A percentile compares a stretch with the other conserved stretches of the same genome.
phyloP scores from a whole-genome alignment of 2,329 filamentous ascomycete genomes.

The Cladosporium sp. region DNA sequence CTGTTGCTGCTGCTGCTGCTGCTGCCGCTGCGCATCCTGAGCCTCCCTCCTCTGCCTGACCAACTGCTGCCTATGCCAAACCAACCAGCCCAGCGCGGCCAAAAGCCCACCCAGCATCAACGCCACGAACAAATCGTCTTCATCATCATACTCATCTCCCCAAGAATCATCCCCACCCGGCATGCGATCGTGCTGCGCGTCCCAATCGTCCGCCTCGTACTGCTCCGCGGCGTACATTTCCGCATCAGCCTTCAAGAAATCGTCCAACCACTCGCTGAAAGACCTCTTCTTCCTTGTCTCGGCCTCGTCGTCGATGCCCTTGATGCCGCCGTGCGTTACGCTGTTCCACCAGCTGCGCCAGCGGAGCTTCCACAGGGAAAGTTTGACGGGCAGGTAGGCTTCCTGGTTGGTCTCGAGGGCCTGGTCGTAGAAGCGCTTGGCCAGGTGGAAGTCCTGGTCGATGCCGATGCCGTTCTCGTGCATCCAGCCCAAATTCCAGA shows the following conservation, averaged over 20 bases:
- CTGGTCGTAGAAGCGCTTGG: constrained; percentile 93
- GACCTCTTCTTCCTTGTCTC: constrained; percentile 38
- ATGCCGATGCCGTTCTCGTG: constrained; percentile 94
- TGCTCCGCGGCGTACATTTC: constrained; percentile 47
- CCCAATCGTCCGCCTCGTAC: constrained; percentile 43
- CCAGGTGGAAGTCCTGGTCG: constrained; percentile 92
- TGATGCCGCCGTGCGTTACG: constrained; percentile 82
- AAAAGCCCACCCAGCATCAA: constrained; percentile 77
- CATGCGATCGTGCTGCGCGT: constrained; percentile 42
- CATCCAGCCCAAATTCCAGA: constrained; percentile 99
- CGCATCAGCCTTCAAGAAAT: constrained; percentile 66
- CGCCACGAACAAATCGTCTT: constrained; percentile 78
- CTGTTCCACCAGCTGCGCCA: constrained; percentile 91
- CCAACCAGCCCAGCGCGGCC: constrained; percentile 67
- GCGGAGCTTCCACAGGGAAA: constrained; percentile 82
- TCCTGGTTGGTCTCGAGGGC: constrained; percentile 86
- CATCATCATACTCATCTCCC: constrained; percentile 58
- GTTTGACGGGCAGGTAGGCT: constrained; percentile 86
- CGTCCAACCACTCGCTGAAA: constrained; percentile 78
- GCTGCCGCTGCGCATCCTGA: constrained; percentile 18
- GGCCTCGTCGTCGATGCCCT: constrained; percentile 80
- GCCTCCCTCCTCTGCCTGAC: constrained; percentile 47
- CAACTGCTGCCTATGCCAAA: constrained; percentile 75
- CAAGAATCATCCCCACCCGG: constrained; percentile 49
- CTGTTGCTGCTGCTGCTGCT: constrained; percentile 34